Conservation (phyloP, 345 rosid genomes). For the Camelina hispida region DNA sequence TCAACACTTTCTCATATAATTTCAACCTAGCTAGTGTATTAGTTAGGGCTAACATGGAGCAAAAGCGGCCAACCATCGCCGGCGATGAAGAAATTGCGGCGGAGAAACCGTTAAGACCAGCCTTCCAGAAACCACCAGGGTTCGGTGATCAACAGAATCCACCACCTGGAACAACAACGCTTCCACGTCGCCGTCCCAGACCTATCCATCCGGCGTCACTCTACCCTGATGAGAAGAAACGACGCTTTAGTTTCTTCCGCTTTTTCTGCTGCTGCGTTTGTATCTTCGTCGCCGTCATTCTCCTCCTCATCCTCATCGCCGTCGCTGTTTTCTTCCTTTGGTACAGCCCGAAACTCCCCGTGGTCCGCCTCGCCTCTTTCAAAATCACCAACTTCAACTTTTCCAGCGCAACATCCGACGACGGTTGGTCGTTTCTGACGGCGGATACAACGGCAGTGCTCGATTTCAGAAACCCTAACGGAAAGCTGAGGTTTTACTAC, state of each 20-base stretch:
- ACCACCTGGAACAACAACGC: constrained; percentile 17
- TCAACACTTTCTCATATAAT: neutral
- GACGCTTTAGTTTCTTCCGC: constrained; percentile 51
- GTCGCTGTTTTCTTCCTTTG: constrained; percentile 63
- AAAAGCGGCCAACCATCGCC: constrained; percentile 23
- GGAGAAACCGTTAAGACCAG: constrained; percentile 49
- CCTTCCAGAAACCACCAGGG: constrained; percentile 72
- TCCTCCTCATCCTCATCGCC: constrained; percentile 47
- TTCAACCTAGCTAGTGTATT: neutral
- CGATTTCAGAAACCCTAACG: constrained; percentile 72
- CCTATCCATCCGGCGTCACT: constrained; percentile 52
- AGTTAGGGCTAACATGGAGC: constrained; percentile 29
- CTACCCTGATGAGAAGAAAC: constrained; percentile 50
- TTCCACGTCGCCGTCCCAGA: constrained; percentile 43
- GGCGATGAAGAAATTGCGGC: constrained; percentile 51
- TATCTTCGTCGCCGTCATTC: constrained; percentile 35
- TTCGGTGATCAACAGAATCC: constrained; percentile 52
- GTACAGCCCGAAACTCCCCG: constrained; percentile 75
- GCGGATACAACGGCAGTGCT: constrained; percentile 54
- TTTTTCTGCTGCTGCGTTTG: constrained; percentile 59
- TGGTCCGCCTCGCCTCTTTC: constrained; percentile 68
- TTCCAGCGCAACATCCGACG: constrained; percentile 51
- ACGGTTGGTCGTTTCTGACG: constrained; percentile 51
- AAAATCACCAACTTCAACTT: constrained; percentile 54
- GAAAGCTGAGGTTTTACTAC: constrained; percentile 52